Base-by-base conservation (phyloP, 2,329 filamentous ascomycete genomes). In the Sphaerulina vaccinii region DNA sequence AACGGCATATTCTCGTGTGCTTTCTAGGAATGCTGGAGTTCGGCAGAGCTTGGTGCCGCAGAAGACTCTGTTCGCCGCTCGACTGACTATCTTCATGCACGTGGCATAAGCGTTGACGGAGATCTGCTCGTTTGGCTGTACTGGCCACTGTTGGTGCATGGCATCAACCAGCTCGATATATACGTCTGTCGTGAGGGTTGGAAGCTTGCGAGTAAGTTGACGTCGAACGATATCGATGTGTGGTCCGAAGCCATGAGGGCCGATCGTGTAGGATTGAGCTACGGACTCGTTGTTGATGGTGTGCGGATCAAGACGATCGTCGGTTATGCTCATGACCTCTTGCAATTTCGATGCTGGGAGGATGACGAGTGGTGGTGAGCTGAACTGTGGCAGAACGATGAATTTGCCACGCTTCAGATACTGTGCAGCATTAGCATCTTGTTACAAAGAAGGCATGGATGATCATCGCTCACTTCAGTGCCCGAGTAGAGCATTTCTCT, bases 1-100 rank as follows among this genome's bases (percentile, higher is more conserved):
- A 3, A 55, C 29, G 4, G 58, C 52, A 47, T 59, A 61, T 11
- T 55, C 43, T n/a, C 60, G 55, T 8, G 52, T 56, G 21, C 50
- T 46, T 13, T 57, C 55, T 13, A 62, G 45, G 18, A 60, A 62
- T 2, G 52, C 54, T 2, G 52, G 46, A 23, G 27, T 55, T 2
- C 57, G 51, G 38, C 58, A 62, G 16, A 62, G 51, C 13, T 53
- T 56, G 13, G 44, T 52, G 7, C 60, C 58, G 24, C 56, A 53
- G 22, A 62, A 57, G 8, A 62, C 58, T 27, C 58, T 49, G n/a
- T 62, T 62, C 2, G 60, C 58, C 8, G 56, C 58, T 38, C 58
- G 44, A 27, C 55, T 59, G 11, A 62, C 58, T 21, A 61, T 58
- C 42, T 59, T 60, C 51, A 58, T 58, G 38, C 54, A 59, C 0